These are phyloP conservation scores for Artemisia tridentata DNA, from an alignment of 129 eudicot species.

Conservation along the genomic window DNA sequence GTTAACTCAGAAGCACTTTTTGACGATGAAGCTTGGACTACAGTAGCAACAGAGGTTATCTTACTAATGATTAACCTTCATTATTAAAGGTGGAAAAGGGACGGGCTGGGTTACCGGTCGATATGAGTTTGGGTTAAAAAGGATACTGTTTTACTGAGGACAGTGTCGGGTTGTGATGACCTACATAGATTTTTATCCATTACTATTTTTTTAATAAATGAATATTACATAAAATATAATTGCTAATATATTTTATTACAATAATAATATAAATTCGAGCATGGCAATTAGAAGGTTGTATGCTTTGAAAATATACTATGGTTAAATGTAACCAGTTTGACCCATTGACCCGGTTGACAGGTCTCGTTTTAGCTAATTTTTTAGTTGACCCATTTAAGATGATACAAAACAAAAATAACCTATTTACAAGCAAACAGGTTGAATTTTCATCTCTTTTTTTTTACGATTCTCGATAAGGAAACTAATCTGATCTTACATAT, in stretches of 20 bases:
- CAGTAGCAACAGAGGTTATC: constrained; percentile 65
- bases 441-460: neutral
- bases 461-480: constrained; percentile 4
- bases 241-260: neutral
- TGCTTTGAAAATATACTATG: neutral
- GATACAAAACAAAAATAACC: neutral
- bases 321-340: neutral
- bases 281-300: neutral
- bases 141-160: neutral
- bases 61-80: neutral
- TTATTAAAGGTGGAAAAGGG: constrained; percentile 8
- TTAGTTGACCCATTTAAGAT: neutral
- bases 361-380: neutral
- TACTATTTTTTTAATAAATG: neutral
- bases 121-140: neutral
- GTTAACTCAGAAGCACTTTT: constrained; percentile 55
- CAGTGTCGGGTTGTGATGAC: neutral
- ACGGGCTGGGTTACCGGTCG: neutral
- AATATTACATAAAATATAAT: neutral
- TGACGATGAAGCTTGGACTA: constrained; percentile 70
- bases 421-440: neutral
- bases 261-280: neutral
- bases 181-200: neutral
- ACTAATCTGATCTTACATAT: constrained; percentile 1
- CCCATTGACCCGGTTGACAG: neutral